Evolutionary conservation across 164 flowering plant species (phyloP), one percentile per base, ranked within the genome.

Genomic region (Akebia trifoliata): DNA sequence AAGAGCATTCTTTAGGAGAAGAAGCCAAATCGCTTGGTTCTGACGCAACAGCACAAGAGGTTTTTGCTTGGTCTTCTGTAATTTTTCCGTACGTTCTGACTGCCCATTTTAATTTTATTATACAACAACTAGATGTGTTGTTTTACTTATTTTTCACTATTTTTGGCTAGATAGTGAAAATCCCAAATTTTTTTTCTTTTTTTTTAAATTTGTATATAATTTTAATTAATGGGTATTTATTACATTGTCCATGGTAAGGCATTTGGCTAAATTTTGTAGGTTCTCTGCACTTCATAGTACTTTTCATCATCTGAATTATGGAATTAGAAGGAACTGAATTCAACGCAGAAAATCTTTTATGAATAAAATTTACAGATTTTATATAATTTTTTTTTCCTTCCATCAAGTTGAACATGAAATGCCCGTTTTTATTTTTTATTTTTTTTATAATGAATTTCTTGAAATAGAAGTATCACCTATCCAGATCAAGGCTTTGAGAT

Each of bases 11-110:
- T 48, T 38, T 77, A 0, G 87, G 69, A 21, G 81, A 66, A 44
- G 80, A 66, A 56, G 60, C 66, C 8, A 63, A 64, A 43, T 54
- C 75, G 49, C 57, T 68, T 54, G 71, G 18, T 67, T 52, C 78
- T 51, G 78, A 73, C 3, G 67, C 69, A 9, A 24, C 66, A 15
- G n/a, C 52, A 20, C 59, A 78, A 52, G 96, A 85, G 63, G 73
- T 29, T 7, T 85, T 88, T 67, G 32, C 81, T 60, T 82, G 87
- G 93, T 58, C 81, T 70, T 88, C 96, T 56, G 84, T 84, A 39
- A 69, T 88, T 66, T 31, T 82, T 3, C 97, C 94, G 94, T 89
- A 72, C 43, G 87, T 70, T 47, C 3, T 38, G 32, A 48, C 43
- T n/a, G 1, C 15, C 2, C 26, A 21, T 29, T 5, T 6, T 38